Base-by-base conservation (phyloP, 2,329 filamentous ascomycete species). In the Sclerotinia borealis region DNA sequence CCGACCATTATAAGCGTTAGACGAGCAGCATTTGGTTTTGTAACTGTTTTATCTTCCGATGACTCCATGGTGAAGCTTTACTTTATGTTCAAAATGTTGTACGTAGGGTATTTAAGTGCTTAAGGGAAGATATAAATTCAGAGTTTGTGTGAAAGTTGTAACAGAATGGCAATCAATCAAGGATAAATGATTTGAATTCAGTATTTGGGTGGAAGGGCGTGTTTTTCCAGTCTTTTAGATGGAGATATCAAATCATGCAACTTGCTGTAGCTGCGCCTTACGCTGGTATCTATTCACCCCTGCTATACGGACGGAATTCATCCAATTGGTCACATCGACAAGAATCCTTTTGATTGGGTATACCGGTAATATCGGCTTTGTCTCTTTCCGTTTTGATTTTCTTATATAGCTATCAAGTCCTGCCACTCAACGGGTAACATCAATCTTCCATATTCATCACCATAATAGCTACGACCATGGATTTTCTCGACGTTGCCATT, bases 401-500 rank as follows among this genome's bases (percentile, higher is more conserved):
- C 43, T 22, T 47, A 47, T 25, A 47, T 47, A 47, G 43, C 11
- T 8, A 7, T 47, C 22, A n/a, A 47, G 1, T 47, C 1, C 22
- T 5, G 13, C 43, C 22, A 27, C 22, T 15, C 22, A 47, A n/a
- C n/a, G n/a, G n/a, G n/a, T n/a, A 47, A 15, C 4, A 27, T 15
- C 22, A 47, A 47, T 25, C 1, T 2, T 4, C 2, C 43, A 47
- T 3, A 47, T 4, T 47, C 43, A 27, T 27, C 22, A 47, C 22
- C 22, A 47, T 11, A 25, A 15, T 11, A 56, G 11, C 29, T 22
- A 1, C 22, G 17, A 22, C n/a, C 17, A 39, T 39, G 29, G 27
- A 31, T 34, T 39, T 47, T 22, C 10, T 34, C 27, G 76, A 77
- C 59, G 73, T 73, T 48, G 66, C 77, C 11, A 75, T 78, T 61